Base-by-base conservation (phyloP, 2,329 filamentous ascomycete genomes). In the Verticillium dahliae region DNA sequence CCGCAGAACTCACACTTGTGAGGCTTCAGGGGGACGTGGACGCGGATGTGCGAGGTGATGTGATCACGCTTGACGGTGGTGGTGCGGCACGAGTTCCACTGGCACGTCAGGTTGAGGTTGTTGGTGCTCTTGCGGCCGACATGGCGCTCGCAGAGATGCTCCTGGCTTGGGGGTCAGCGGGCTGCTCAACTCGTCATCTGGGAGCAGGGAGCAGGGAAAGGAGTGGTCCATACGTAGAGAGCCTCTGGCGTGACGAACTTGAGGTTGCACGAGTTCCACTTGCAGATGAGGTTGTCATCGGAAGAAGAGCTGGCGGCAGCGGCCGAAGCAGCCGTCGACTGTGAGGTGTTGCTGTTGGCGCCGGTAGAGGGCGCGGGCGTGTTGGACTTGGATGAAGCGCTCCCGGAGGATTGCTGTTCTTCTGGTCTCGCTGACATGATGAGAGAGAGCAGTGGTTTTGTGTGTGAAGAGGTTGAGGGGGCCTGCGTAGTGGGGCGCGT, bases 1-100 rank as follows among this genome's bases (percentile, higher is more conserved):
- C 92, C 92, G 73, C 95, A 99, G 78, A 97, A 96, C 74, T 97
- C 93, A 76, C 95, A 99, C 79, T 97, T 98, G 81, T 99, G 95
- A 68, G 95, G 95, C 84, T 99, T 99, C 64, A 99, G 82, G 1
- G 95, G 95, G n/a, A 99, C 94, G 75, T 99, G 95, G 60, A 98
- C 95, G 67, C 95, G 91, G 70, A 99, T 97, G 78, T 99, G 95
- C 58, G 95, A 98, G 58, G 95, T 99, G 77, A 99, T 99, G 80
- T 99, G 95, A 71, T 98, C 95, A 71, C 95, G 92, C 84, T 99
- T 98, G 74, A 98, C 94, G 1, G 95, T 98, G 57, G 93, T 97
- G 27, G 94, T 98, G 66, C 92, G 88, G 81, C 95, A 99, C 66
- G 89, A 90, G 69, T 93, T 95, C 95, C 95, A 99, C 74, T 96